These are phyloP conservation scores for Kwoniella europaea DNA, from an alignment of 768 basidiomycete species.

Conservation along the genomic window DNA sequence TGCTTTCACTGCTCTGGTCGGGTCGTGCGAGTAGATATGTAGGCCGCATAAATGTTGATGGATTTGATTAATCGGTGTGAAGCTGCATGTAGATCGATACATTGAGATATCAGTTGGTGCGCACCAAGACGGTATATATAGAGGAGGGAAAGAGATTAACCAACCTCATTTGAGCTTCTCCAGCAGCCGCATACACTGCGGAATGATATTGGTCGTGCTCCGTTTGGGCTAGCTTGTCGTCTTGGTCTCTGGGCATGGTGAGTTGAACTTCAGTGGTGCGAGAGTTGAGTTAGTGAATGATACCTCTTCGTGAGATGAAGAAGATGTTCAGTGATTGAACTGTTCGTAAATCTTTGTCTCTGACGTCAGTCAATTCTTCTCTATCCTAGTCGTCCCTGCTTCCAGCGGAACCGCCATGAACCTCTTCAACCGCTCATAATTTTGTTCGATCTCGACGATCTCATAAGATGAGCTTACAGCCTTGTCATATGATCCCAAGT, in stretches of 20 bases:
- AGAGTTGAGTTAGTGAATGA: not conserved
- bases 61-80: conserved; percentile 51
- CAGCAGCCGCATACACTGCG: conserved; percentile 39
- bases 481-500: too few relatives aligned
- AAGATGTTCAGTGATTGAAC: not conserved
- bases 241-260: conserved; percentile 24
- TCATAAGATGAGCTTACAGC: too few relatives aligned
- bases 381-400: not conserved
- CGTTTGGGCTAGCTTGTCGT: conserved; percentile 23
- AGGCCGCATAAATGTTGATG: conserved; percentile 54
- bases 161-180: conserved; percentile 49
- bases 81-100: conserved; percentile 31
- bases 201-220: conserved; percentile 42
- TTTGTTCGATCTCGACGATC: not conserved
- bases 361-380: conserved; percentile 4
- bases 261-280: not conserved
- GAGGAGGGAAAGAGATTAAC: conserved; percentile 6
- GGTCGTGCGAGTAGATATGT: conserved; percentile 49
- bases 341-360: not conserved
- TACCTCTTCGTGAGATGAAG: not conserved
- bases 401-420: not conserved
- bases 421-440: too few relatives aligned
- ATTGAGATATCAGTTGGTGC: not conserved
- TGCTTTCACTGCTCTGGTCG: conserved; percentile 59
- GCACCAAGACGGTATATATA: not conserved